These are phyloP conservation scores for Colletotrichum eleusines DNA, from an alignment of 2,329 filamentous ascomycete species.

Conservation along the genomic window DNA sequence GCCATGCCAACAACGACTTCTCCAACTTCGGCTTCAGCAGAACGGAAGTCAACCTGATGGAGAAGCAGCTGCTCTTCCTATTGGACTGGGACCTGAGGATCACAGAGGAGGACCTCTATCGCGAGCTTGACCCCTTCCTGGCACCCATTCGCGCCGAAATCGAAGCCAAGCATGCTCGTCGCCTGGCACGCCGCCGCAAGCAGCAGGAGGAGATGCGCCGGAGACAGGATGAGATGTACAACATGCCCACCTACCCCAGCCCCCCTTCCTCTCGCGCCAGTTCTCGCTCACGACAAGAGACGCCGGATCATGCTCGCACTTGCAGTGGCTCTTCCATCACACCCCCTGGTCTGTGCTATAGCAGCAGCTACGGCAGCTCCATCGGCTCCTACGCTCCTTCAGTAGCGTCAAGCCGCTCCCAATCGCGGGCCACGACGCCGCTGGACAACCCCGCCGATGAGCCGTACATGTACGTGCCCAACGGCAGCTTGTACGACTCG, in stretches of 20 bases:
- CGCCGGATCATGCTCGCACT: constrained; percentile 56
- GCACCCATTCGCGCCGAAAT: constrained; percentile 80
- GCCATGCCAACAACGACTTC: constrained; percentile 74
- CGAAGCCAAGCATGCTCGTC: constrained; percentile 62
- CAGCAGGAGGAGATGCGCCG: constrained; percentile 54
- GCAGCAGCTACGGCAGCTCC: constrained; percentile 52
- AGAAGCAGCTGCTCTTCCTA: constrained; percentile 96
- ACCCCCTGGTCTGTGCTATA: constrained; percentile 62
- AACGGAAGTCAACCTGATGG: constrained; percentile 98
- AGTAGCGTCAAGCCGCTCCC: constrained; percentile 58
- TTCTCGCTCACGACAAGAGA: constrained; percentile 55
- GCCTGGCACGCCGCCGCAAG: constrained; percentile 62
- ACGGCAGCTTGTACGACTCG: constrained; percentile 62
- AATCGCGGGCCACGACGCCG: constrained; percentile 63
- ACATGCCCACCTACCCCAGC: constrained; percentile 55
- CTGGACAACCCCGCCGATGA: constrained; percentile 59
- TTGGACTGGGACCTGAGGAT: constrained; percentile 95
- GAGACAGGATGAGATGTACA: constrained; percentile 53
- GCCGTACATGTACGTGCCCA: constrained; percentile 56
- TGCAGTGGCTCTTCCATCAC: constrained; percentile 53
- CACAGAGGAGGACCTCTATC: constrained; percentile 85
- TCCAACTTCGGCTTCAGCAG: constrained; percentile 89
- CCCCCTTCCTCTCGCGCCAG: constrained; percentile 60
- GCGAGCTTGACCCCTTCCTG: constrained; percentile 88
- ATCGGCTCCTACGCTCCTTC: constrained; percentile 64